Evolutionary conservation across 768 basidiomycete genomes (phyloP).

Genomic region (Podaxis sp.): DNA sequence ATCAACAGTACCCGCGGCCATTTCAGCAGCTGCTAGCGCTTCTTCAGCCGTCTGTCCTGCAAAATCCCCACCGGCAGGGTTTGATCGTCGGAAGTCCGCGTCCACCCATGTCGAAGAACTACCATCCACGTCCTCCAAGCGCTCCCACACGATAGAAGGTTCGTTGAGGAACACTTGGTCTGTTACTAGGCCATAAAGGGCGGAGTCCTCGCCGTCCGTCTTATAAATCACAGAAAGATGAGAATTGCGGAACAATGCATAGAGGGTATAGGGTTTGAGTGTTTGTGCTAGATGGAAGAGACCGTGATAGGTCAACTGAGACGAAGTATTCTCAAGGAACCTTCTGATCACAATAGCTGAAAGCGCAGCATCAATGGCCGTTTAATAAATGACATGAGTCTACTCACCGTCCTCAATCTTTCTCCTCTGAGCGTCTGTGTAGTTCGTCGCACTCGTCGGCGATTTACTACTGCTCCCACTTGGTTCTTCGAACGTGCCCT

Average conservation of each 20-base stretch:
- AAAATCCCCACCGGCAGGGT: slow-evolving; percentile 78
- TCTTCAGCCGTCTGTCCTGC: slow-evolving; percentile 72
- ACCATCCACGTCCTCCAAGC: slow-evolving; percentile 85
- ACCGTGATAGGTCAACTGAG: slow-evolving; percentile 87
- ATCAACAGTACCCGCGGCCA: slow-evolving; percentile 37
- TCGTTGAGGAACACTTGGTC: slow-evolving; percentile 82
- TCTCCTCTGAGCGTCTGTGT: slow-evolving; percentile 52
- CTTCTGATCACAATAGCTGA: slow-evolving; percentile 65
- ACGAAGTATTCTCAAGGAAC: slow-evolving; percentile 70
- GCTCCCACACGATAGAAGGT: slow-evolving; percentile 85
- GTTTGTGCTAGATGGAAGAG: slow-evolving; percentile 76
- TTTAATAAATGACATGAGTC: not conserved
- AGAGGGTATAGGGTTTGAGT: slow-evolving; percentile 52
- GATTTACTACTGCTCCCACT: slow-evolving; percentile 19
- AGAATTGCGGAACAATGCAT: slow-evolving; percentile 89
- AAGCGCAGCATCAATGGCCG: slow-evolving; percentile 1
- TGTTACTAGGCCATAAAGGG: slow-evolving; percentile 82
- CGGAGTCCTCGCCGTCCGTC: slow-evolving; percentile 20
- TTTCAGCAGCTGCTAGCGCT: slow-evolving; percentile 50
- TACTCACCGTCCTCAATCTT: slow-evolving; percentile 73
- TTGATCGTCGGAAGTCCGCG: slow-evolving; percentile 59
- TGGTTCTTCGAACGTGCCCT: slow-evolving; percentile 20
- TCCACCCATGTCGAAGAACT: slow-evolving; percentile 78
- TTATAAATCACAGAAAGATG: slow-evolving; percentile 89
- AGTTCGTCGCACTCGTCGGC: slow-evolving; percentile 29